phyloP scores from a whole-genome alignment of 108 stramenopile species.

The Nitzschia sp. region DNA sequence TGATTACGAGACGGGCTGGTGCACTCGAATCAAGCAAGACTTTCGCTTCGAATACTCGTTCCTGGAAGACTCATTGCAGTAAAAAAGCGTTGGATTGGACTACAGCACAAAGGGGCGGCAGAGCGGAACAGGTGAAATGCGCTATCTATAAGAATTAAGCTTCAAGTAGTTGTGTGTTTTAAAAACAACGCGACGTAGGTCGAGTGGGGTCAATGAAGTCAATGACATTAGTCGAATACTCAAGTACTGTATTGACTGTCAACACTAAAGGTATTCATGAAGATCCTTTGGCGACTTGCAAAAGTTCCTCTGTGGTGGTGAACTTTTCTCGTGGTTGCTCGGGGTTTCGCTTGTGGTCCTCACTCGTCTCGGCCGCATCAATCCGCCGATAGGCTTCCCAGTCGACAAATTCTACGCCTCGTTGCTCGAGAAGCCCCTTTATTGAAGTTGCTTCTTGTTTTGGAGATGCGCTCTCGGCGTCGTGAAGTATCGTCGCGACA shows the following conservation, averaged over 20 bases:
- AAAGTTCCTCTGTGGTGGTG: slow-evolving; percentile 5
- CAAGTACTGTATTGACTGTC: too few relatives aligned
- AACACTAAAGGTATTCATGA: too few relatives aligned
- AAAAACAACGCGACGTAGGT: too few relatives aligned
- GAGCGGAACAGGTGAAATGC: too few relatives aligned
- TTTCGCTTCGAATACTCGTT: slow-evolving; percentile 97
- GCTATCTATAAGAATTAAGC: too few relatives aligned
- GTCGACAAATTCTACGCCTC: slow-evolving; percentile 36
- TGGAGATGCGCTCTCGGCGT: slow-evolving; percentile 30
- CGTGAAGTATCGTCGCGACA: slow-evolving; percentile 80
- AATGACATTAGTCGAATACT: too few relatives aligned
- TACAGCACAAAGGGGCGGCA: too few relatives aligned
- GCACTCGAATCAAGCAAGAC: slow-evolving; percentile 95
- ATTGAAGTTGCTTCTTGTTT: not conserved
- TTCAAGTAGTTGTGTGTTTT: too few relatives aligned
- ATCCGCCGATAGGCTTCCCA: slow-evolving; percentile 71
- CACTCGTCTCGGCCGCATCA: slow-evolving; percentile 48
- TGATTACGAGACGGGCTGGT: slow-evolving; percentile 99
- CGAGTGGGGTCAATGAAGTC: too few relatives aligned
- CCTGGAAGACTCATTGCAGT: slow-evolving; percentile 93
- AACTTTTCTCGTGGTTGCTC: slow-evolving; percentile 38
- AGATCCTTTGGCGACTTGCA: slow-evolving; percentile 10
- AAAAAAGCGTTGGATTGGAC: slow-evolving; percentile 13
- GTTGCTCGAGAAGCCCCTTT: slow-evolving; percentile 30
- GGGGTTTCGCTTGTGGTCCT: slow-evolving; percentile 16